Conservation (phyloP, 164 flowering plant species). For the Piper betle region DNA sequence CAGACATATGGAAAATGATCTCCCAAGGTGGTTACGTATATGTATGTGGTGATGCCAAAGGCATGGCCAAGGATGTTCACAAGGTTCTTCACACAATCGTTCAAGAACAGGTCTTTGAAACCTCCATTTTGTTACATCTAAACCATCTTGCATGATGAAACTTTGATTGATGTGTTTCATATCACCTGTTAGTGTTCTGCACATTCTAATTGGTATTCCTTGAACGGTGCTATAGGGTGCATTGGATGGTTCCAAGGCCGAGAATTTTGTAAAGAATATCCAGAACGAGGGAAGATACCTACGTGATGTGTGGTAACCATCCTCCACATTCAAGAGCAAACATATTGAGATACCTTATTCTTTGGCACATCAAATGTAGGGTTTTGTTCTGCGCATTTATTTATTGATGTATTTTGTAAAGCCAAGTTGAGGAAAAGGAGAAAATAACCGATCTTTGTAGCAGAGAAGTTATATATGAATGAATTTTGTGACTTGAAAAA, state of each 20-base stretch:
- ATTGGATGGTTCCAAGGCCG: slow-evolving; percentile 64
- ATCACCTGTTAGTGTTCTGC: neutral
- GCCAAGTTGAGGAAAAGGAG: too few species aligned
- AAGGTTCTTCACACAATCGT: slow-evolving; percentile 83
- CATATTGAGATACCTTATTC: too few species aligned
- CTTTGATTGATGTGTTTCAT: neutral
- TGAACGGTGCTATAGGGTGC: slow-evolving; percentile 51
- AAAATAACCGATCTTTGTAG: too few species aligned
- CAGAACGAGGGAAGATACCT: slow-evolving; percentile 85
- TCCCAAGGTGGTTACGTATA: slow-evolving; percentile 77
- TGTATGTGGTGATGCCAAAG: slow-evolving; percentile 99
- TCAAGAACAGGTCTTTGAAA: slow-evolving; percentile 71
- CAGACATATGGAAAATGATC: slow-evolving; percentile 69
- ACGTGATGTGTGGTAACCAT: slow-evolving; percentile 82
- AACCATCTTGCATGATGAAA: neutral
- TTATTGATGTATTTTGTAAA: too few species aligned
- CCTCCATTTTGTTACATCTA: neutral
- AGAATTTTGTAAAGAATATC: slow-evolving; percentile 76
- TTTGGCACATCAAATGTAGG: too few species aligned
- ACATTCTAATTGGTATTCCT: neutral
- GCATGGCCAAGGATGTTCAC: slow-evolving; percentile 97
- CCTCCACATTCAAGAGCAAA: neutral
- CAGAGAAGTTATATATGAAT: too few species aligned
- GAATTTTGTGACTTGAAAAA: too few species aligned
- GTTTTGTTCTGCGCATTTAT: too few species aligned